Percentiles rank a stretch among this genome's conserved stretches.
Evolutionary conservation across 108 stramenopile species (phyloP).

Genomic region (Skeletonema costatum): DNA sequence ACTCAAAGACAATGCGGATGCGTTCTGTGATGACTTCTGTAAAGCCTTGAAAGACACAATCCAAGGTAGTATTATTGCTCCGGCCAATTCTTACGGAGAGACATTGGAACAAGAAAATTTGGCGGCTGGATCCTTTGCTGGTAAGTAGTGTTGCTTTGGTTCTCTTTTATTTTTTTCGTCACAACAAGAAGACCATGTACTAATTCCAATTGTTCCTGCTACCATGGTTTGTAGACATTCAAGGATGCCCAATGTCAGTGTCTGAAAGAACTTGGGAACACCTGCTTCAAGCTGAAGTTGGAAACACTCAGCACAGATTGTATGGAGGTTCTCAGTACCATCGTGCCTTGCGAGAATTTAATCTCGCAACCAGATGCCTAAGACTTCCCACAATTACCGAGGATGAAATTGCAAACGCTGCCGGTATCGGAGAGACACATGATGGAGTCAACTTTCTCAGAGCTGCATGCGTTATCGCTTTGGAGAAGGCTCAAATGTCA

Average conservation of each 20-base stretch:
- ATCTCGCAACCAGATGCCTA: constrained; percentile 83
- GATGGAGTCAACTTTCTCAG: constrained; percentile 93
- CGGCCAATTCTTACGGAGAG: constrained; percentile 85
- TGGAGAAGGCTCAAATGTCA: constrained; percentile 88
- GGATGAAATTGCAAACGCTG: constrained; percentile 95
- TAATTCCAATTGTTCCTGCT: background rate
- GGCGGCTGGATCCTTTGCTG: constrained; percentile 80
- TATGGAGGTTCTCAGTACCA: constrained; percentile 96
- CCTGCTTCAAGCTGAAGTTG: constrained; percentile 63
- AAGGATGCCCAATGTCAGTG: constrained; percentile 75
- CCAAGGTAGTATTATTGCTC: constrained; percentile 85
- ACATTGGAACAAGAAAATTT: constrained; percentile 83
- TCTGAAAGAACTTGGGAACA: constrained; percentile 76
- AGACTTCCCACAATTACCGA: constrained; percentile 82
- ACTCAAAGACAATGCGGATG: constrained; percentile 77
- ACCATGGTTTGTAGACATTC: constrained; percentile 31
- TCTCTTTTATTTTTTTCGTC: background rate
- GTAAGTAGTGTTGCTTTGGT: constrained; percentile 13
- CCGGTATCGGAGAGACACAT: constrained; percentile 91
- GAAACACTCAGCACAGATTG: constrained; percentile 72
- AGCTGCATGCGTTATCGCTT: constrained; percentile 91
- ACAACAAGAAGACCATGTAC: background rate
- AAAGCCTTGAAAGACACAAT: constrained; percentile 69
- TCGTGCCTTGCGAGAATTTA: constrained; percentile 86
- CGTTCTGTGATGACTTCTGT: constrained; percentile 90